Evolutionary conservation across 208 protist species (phyloP).

Genomic region (Crithidia expoeki): DNA sequence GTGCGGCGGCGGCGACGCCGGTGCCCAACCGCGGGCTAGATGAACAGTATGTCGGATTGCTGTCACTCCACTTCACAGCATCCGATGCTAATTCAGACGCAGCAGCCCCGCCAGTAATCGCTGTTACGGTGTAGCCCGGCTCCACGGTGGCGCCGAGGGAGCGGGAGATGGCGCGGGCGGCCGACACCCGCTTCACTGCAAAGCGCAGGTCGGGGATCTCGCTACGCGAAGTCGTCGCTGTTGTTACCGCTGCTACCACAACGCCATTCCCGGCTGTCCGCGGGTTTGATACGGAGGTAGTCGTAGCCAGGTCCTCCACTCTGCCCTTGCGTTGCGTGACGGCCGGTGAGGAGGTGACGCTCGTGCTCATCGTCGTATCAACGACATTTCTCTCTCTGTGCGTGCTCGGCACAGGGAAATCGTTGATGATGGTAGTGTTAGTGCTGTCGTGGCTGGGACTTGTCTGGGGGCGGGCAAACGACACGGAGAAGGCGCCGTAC

Average conservation of each 20-base stretch:
- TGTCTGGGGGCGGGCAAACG: background rate
- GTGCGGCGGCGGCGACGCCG: background rate
- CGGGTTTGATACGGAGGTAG: slow-evolving; percentile 1
- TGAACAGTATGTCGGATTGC: background rate
- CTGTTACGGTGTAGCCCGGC: background rate
- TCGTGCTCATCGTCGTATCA: background rate
- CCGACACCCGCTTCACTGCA: background rate
- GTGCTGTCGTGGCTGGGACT: background rate
- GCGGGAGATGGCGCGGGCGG: slow-evolving; percentile 1
- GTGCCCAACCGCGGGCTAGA: background rate
- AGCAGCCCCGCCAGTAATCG: background rate
- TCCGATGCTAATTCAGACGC: too few relatives aligned
- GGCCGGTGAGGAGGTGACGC: background rate
- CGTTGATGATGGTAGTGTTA: background rate
- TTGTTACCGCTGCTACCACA: background rate
- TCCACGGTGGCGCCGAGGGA: slow-evolving; percentile 9
- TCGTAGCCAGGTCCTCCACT: background rate
- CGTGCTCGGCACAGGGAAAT: background rate
- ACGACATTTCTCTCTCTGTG: background rate
- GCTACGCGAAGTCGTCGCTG: too few relatives aligned
- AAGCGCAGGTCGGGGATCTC: background rate
- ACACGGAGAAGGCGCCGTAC: background rate
- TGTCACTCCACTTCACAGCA: too few relatives aligned
- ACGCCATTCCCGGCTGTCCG: background rate
- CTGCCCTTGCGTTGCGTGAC: background rate